A percentile compares a stretch with the other conserved stretches of the same genome.
Evolutionary conservation across 139 green algal species (phyloP).

Genomic region (Micractinium conductrix): DNA sequence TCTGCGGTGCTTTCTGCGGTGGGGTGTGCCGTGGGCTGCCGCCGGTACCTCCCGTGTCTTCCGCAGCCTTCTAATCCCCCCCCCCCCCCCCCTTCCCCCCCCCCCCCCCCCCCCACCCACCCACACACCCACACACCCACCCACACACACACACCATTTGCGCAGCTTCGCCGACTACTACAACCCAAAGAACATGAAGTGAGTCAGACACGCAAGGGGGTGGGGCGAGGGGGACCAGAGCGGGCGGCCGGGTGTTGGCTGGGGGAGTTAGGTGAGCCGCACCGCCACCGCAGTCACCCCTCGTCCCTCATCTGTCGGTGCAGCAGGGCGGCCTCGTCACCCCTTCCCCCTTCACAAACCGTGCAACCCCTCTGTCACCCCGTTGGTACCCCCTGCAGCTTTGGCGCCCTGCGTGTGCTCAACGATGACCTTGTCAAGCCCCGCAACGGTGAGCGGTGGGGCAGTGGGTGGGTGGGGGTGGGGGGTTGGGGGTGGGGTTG

Average conservation of each 20-base stretch:
- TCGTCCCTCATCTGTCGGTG: too few species aligned
- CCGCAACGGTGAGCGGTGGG: background rate
- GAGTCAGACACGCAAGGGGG: too few species aligned
- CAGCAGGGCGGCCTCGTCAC: too few species aligned
- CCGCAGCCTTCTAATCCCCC: background rate
- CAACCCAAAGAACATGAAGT: conserved; percentile 27
- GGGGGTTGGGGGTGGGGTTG: background rate
- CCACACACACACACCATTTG: background rate
- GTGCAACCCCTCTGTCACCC: too few species aligned
- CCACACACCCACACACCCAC: background rate
- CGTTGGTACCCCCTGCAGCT: too few species aligned
- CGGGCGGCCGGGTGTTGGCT: too few species aligned
- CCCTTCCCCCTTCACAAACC: too few species aligned
- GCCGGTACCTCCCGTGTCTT: background rate
- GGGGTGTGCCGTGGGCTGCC: background rate
- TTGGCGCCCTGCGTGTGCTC: conserved; percentile 70
- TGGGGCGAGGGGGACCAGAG: too few species aligned
- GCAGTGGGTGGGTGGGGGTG: background rate
- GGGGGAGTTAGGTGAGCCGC: too few species aligned
- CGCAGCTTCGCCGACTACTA: conserved; percentile 77
- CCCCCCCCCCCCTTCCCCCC: background rate
- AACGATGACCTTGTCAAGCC: conserved; percentile 86
- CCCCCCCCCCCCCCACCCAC: background rate
- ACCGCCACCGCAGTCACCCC: too few species aligned
- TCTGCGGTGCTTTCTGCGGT: background rate